Evolutionary conservation across 495 filamentous ascomycete species (phyloP).

Genomic region (Penicillium macrosclerotiorum): DNA sequence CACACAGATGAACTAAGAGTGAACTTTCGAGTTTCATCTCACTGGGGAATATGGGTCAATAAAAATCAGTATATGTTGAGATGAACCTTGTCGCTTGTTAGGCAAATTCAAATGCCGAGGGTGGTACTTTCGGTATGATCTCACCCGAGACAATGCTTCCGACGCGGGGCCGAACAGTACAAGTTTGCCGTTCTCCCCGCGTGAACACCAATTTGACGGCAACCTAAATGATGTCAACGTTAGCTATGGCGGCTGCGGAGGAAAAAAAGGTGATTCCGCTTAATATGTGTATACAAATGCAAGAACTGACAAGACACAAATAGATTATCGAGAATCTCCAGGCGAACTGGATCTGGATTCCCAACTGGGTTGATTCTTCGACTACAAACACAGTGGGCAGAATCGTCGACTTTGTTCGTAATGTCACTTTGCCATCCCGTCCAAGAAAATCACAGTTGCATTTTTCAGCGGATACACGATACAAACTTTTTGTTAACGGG

Average conservation of each 20-base stretch:
- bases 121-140: no score
- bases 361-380: conserved; percentile 35
- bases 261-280: background rate
- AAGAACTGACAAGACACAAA: background rate
- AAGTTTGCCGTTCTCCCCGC: no score
- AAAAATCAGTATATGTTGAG: no score
- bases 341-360: conserved; percentile 37
- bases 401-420: conserved; percentile 27
- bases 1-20: no score
- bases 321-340: conserved; percentile 35
- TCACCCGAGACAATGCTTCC: no score
- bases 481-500: conserved; percentile 39
- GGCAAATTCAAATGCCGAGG: no score
- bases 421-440: conserved; percentile 14
- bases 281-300: background rate
- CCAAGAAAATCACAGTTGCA: conserved; percentile 21
- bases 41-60: no score
- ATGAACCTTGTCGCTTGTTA: no score
- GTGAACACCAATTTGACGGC: background rate
- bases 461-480: conserved; percentile 40
- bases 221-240: background rate
- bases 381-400: conserved; percentile 26
- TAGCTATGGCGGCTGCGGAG: background rate
- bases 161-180: no score
- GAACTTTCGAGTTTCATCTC: no score